Percentiles rank a stretch among this genome's conserved stretches.
phyloP scores from a whole-genome alignment of 2,329 filamentous ascomycete genomes.

The Fusarium domesticum region DNA sequence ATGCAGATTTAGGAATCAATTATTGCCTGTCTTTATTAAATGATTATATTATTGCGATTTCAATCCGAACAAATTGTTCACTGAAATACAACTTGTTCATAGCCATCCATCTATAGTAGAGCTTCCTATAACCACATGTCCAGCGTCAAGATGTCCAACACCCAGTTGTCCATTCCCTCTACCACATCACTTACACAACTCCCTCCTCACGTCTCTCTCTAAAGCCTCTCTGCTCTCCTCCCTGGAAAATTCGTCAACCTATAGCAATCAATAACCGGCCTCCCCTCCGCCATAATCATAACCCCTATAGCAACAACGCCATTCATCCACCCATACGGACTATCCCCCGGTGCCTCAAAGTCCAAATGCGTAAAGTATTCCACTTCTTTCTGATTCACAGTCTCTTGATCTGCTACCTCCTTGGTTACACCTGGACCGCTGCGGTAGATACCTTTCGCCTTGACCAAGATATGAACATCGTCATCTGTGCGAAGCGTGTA shows the following conservation, averaged over 20 bases:
- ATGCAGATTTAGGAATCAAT: too few species aligned
- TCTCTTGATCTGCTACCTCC: constrained; percentile 5
- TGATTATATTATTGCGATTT: too few species aligned
- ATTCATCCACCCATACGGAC: constrained; percentile 17
- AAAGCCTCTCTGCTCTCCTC: constrained; percentile 4
- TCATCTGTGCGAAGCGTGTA: constrained; percentile 20
- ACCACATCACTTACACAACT: too few species aligned
- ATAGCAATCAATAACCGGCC: constrained; percentile 21
- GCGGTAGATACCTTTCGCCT: constrained; percentile 19
- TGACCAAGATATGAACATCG: constrained; percentile 15
- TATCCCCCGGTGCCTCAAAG: constrained; percentile 17
- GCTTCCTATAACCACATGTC: too few species aligned
- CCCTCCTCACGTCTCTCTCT: too few species aligned
- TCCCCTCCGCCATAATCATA: constrained; percentile 20
- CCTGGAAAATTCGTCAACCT: constrained; percentile 22
- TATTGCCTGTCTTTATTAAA: background rate
- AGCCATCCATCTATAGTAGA: too few species aligned
- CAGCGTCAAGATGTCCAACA: too few species aligned
- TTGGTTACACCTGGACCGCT: constrained; percentile 11
- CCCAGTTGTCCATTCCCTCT: too few species aligned
- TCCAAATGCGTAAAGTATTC: constrained; percentile 22
- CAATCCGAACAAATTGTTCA: too few species aligned
- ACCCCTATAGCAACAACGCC: constrained; percentile 13
- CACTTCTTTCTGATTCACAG: constrained; percentile 14
- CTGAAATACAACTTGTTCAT: too few species aligned